Conservation (phyloP, 2,329 filamentous ascomycete species). For the Cadophora gregata region DNA sequence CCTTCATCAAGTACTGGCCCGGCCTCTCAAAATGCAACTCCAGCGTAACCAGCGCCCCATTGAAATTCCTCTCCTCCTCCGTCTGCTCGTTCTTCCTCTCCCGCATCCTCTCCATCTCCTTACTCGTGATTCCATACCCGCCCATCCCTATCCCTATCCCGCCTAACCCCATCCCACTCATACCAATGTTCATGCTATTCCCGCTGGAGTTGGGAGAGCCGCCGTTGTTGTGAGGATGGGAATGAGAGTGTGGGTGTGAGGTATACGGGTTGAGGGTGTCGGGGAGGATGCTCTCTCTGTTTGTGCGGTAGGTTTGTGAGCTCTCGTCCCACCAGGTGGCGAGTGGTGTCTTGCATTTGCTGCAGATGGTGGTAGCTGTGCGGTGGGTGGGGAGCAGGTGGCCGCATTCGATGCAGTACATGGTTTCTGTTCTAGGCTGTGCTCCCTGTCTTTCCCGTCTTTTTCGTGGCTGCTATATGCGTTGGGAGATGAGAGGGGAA, state of each 20-base stretch:
- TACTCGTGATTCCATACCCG: slow-evolving; percentile 17
- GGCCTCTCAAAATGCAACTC: slow-evolving; percentile 65
- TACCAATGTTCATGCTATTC: neutral
- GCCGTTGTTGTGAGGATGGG: neutral
- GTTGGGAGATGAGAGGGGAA: neutral
- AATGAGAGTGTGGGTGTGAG: neutral
- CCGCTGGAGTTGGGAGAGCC: too few relatives aligned
- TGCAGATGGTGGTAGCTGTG: slow-evolving; percentile 40
- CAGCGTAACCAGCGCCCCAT: slow-evolving; percentile 63
- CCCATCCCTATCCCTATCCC: neutral
- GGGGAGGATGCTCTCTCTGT: slow-evolving; percentile 40
- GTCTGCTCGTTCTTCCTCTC: slow-evolving; percentile 48
- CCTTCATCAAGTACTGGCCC: slow-evolving; percentile 62
- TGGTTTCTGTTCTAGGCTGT: slow-evolving; percentile 23
- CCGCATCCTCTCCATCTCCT: slow-evolving; percentile 28
- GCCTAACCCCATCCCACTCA: neutral
- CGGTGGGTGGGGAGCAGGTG: slow-evolving; percentile 38
- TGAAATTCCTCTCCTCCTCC: slow-evolving; percentile 69
- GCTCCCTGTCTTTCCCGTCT: too few relatives aligned
- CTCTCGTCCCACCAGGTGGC: slow-evolving; percentile 44
- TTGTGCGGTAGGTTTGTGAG: slow-evolving; percentile 41
- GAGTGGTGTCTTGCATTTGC: slow-evolving; percentile 43
- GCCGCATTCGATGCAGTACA: slow-evolving; percentile 43
- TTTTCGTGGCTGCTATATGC: neutral
- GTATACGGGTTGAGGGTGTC: slow-evolving; percentile 27